Evolutionary conservation across 148 eudicot species (phyloP).

Genomic region (Tetragonia tetragonoides): DNA sequence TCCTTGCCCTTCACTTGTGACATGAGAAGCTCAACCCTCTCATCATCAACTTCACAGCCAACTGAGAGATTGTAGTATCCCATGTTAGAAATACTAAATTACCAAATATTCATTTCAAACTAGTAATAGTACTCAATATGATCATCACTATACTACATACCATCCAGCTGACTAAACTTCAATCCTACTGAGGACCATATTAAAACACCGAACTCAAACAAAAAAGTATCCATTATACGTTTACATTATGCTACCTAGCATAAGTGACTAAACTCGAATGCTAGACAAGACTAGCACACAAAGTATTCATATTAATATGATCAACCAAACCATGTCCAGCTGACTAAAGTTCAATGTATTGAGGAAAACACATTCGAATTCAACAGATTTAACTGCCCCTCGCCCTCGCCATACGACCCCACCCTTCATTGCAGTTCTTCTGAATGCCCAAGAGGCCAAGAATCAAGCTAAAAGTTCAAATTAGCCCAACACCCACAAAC

Average conservation of each 20-base stretch:
- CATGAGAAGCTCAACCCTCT: slow-evolving; percentile 43
- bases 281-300: too few species aligned
- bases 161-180: neutral
- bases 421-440: neutral
- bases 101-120: neutral
- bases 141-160: too few species aligned
- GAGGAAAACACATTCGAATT: too few species aligned
- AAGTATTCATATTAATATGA: too few species aligned
- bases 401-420: neutral
- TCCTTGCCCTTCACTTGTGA: slow-evolving; percentile 52
- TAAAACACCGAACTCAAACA: neutral
- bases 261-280: too few species aligned
- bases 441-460: neutral
- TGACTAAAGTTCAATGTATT: too few species aligned
- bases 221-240: too few species aligned
- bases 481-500: neutral
- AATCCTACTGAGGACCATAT: neutral
- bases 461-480: neutral
- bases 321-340: too few species aligned
- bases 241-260: too few species aligned
- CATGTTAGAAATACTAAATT: neutral
- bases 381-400: neutral
- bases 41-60: slow-evolving; percentile 52
- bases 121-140: neutral
- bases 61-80: slow-evolving; percentile 23